Conservation (phyloP, 2,329 filamentous ascomycete species). For the Xylaria sp. region DNA sequence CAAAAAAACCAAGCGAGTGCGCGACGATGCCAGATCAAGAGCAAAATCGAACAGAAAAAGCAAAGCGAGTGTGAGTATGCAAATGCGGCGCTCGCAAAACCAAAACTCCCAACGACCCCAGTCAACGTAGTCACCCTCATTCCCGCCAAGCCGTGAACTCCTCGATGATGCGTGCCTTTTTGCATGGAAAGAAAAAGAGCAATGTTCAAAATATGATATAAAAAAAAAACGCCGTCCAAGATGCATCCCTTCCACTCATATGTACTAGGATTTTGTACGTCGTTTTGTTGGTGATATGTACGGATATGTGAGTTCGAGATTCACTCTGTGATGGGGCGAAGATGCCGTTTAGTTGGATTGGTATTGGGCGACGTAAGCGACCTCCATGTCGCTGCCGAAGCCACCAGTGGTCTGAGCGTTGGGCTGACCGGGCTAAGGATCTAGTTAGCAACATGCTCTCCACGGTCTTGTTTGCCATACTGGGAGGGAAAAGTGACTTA, state of each 20-base stretch:
- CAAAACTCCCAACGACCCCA: conserved; percentile 18
- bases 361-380: conserved; percentile 59
- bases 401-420: conserved; percentile 58
- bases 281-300: not conserved
- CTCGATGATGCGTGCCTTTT: conserved; percentile 26
- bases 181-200: conserved; percentile 4
- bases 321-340: not conserved
- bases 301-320: conserved; percentile 7
- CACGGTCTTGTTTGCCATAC: not conserved
- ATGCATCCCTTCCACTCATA: conserved; percentile 9
- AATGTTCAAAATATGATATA: not conserved
- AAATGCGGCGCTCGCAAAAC: conserved; percentile 30
- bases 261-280: not conserved
- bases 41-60: not conserved
- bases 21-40: not conserved
- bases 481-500: conserved; percentile 46
- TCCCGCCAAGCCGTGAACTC: conserved; percentile 17
- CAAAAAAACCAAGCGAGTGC: not conserved
- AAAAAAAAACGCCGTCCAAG: conserved; percentile 14
- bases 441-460: conserved; percentile 10
- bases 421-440: conserved; percentile 59
- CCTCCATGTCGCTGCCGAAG: conserved; percentile 61
- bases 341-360: conserved; percentile 34
- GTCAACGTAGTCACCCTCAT: not conserved
- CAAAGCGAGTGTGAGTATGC: conserved; percentile 32